These are phyloP conservation scores for Cephalotrichum gorgonifer DNA, from an alignment of 2,329 filamentous ascomycete species.

Conservation along the genomic window DNA sequence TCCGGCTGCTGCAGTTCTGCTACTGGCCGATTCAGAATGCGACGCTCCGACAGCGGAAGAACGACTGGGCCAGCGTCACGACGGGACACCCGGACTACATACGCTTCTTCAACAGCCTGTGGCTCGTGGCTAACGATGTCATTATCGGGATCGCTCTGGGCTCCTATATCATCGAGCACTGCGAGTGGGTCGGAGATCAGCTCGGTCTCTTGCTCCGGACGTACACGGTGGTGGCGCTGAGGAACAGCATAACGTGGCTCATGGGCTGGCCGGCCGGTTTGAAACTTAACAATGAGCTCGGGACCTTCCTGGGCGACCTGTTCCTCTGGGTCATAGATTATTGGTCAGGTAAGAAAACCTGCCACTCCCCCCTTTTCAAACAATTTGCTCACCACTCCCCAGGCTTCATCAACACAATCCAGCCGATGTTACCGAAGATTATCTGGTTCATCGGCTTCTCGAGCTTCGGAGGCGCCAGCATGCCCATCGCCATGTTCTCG, in stretches of 20 bases:
- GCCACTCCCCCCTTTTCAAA: not conserved
- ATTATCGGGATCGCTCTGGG: constrained; percentile 96
- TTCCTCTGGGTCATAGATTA: constrained; percentile 99
- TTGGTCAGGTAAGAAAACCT: constrained; percentile 62
- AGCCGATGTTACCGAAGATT: constrained; percentile 71
- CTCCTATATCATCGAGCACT: constrained; percentile 94
- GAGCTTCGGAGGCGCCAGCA: constrained; percentile 88
- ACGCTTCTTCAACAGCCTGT: constrained; percentile 95
- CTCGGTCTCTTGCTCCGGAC: constrained; percentile 65
- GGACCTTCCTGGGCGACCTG: constrained; percentile 85
- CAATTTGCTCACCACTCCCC: not conserved
- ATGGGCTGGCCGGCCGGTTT: constrained; percentile 93
- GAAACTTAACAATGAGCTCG: constrained; percentile 90
- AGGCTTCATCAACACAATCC: constrained; percentile 68
- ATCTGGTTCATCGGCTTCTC: constrained; percentile 92
- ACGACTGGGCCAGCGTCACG: constrained; percentile 91
- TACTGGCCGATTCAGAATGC: constrained; percentile 98
- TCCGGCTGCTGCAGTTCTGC: constrained; percentile 93
- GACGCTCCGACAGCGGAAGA: constrained; percentile 78
- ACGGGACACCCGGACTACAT: constrained; percentile 97
- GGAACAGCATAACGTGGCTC: constrained; percentile 85
- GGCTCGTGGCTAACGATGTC: constrained; percentile 96
- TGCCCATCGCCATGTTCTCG: constrained; percentile 93
- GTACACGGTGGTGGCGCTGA: constrained; percentile 83
- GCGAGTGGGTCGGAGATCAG: constrained; percentile 68